phyloP scores from a whole-genome alignment of 345 rosid species.

The Linum lewisii region DNA sequence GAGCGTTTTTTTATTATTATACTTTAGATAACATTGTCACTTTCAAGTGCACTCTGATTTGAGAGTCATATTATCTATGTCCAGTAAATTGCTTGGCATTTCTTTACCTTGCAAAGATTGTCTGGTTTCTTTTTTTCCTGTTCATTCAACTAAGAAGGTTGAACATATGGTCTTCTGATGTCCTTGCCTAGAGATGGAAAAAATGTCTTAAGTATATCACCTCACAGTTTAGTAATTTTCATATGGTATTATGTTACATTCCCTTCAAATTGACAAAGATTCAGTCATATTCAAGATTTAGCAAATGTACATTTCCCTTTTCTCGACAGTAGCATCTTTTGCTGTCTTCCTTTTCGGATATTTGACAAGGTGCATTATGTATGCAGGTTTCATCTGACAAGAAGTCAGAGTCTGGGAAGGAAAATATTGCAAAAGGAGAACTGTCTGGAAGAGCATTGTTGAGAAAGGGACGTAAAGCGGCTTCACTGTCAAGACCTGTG shows the following conservation, averaged over 20 bases:
- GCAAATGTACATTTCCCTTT: not conserved
- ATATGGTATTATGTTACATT: not conserved
- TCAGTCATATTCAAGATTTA: not conserved
- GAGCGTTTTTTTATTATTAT: not conserved
- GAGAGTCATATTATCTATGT: not conserved
- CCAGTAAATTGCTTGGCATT: not conserved
- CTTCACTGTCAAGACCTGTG: constrained; percentile 75
- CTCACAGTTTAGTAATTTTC: not conserved
- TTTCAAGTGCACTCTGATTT: not conserved
- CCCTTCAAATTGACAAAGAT: not conserved
- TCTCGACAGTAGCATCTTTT: not conserved
- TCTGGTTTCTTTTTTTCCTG: too few relatives aligned
- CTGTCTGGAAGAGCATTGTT: constrained; percentile 37
- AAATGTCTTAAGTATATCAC: too few relatives aligned
- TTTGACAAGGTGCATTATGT: not conserved
- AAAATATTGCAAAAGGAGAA: constrained; percentile 42
- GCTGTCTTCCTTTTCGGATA: not conserved
- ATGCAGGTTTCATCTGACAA: constrained; percentile 66
- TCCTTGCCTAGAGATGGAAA: too few relatives aligned
- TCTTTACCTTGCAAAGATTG: too few relatives aligned
- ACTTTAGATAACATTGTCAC: not conserved
- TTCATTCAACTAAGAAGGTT: not conserved
- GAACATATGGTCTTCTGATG: too few relatives aligned
- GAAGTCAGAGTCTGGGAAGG: constrained; percentile 50
- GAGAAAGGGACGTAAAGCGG: constrained; percentile 48